phyloP scores from a whole-genome alignment of 345 rosid species.

The Eucalyptus marginata region DNA sequence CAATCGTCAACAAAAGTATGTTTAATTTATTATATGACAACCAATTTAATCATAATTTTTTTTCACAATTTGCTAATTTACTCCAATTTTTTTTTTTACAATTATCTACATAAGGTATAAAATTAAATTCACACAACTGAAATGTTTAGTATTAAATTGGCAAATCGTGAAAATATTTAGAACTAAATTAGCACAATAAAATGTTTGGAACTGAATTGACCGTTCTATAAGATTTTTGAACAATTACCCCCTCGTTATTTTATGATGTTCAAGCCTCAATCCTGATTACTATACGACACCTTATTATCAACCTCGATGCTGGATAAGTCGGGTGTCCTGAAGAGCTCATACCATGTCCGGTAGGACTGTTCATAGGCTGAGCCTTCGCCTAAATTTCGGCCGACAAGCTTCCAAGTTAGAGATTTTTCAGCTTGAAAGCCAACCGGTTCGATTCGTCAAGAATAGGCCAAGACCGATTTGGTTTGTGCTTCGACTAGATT shows the following conservation, averaged over 20 bases:
- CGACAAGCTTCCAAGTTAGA: not conserved
- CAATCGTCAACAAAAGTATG: too few relatives aligned
- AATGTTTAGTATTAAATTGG: too few relatives aligned
- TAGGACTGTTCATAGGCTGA: not conserved
- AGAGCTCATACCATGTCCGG: not conserved
- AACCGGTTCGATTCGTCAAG: not conserved
- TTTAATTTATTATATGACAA: not conserved
- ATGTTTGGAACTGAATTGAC: too few relatives aligned
- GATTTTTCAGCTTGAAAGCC: not conserved
- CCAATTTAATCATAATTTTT: too few relatives aligned
- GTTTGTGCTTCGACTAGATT: not conserved
- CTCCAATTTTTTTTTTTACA: too few relatives aligned
- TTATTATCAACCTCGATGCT: not conserved
- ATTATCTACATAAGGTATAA: too few relatives aligned
- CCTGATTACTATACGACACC: not conserved
- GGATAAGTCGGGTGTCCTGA: not conserved
- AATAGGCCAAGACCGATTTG: not conserved
- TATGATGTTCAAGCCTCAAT: not conserved
- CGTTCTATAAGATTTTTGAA: too few relatives aligned
- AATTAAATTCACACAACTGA: not conserved
- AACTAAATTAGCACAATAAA: not conserved
- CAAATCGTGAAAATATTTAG: not conserved
- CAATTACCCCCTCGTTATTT: accelerated
- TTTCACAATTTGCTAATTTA: too few relatives aligned
- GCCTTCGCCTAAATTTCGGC: not conserved